These are phyloP conservation scores for Pogostemon cablin DNA, from an alignment of 257 asterid species.

Conservation along the genomic window DNA sequence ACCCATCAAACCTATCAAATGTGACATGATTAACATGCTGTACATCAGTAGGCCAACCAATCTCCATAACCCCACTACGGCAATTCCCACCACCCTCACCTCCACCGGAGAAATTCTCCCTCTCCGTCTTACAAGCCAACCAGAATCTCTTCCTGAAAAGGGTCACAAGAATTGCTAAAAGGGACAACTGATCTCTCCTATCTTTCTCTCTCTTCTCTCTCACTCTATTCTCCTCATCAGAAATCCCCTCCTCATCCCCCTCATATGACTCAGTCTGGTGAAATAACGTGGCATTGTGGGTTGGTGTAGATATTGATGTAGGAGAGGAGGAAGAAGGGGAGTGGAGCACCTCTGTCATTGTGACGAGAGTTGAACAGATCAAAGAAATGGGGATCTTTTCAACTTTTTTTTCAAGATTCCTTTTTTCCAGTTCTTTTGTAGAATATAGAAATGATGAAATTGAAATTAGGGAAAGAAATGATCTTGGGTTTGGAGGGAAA, in stretches of 20 bases:
- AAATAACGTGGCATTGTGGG: constrained; percentile 70
- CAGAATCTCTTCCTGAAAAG: constrained; percentile 83
- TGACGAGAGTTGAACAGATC: constrained; percentile 45
- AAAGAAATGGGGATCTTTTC: constrained; percentile 39
- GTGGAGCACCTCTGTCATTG: constrained; percentile 97
- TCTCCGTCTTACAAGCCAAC: constrained; percentile 75
- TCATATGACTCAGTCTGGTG: constrained; percentile 51
- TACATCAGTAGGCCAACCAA: constrained; percentile 97
- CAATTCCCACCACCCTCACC: constrained; percentile 32
- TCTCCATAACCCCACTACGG: constrained; percentile 68
- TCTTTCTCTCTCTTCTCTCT: constrained; percentile 64
- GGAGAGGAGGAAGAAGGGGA: constrained; percentile 83
- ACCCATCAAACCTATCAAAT: constrained; percentile 96
- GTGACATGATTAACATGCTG: constrained; percentile 96
- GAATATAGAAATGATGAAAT: constrained; percentile 34
- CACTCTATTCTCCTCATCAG: constrained; percentile 52
- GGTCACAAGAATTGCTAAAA: constrained; percentile 77
- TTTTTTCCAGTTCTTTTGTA: constrained; percentile 8
- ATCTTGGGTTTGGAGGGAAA: constrained; percentile 42
- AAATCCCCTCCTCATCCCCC: constrained; percentile 44
- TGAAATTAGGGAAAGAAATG: constrained; percentile 34
- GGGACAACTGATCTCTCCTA: constrained; percentile 75
- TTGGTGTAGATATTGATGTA: constrained; percentile 74
- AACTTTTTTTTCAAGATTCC: constrained; percentile 32
- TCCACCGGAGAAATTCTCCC: constrained; percentile 46